Conservation (phyloP, 495 filamentous ascomycete genomes). For the Trichoderma parareesei region DNA sequence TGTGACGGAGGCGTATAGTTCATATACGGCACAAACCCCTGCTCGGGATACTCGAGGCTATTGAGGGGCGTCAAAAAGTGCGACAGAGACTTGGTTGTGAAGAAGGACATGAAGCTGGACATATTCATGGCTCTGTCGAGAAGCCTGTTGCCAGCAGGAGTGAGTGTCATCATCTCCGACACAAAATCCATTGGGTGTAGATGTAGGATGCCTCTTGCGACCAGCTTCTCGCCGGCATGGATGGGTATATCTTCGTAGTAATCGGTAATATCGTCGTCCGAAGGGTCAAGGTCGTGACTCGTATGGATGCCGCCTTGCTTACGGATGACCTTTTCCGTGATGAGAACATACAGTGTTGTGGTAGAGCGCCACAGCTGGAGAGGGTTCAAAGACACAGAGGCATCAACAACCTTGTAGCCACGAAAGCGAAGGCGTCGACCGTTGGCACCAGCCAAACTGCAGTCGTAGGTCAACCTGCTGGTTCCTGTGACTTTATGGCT, state of each 20-base stretch:
- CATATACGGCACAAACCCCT: constrained; percentile 33
- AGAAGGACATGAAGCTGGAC: constrained; percentile 47
- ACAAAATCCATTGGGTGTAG: constrained; percentile 49
- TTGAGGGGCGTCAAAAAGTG: constrained; percentile 50
- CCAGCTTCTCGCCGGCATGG: background rate
- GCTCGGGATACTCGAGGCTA: constrained; percentile 44
- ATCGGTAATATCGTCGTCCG: constrained; percentile 30
- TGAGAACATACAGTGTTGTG: constrained; percentile 52
- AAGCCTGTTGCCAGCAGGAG: constrained; percentile 38
- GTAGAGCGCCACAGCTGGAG: constrained; percentile 53
- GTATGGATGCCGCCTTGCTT: constrained; percentile 6
- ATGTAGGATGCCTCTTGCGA: constrained; percentile 53
- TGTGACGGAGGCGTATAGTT: constrained; percentile 36
- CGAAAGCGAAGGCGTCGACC: constrained; percentile 46
- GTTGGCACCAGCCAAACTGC: constrained; percentile 48
- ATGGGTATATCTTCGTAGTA: constrained; percentile 10
- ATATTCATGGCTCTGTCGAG: constrained; percentile 35
- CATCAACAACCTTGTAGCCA: constrained; percentile 56
- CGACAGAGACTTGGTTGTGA: constrained; percentile 44
- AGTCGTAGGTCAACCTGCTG: constrained; percentile 51
- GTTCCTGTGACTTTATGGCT: constrained; percentile 47
- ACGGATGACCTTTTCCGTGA: constrained; percentile 26
- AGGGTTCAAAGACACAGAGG: constrained; percentile 45
- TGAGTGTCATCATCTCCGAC: constrained; percentile 49
- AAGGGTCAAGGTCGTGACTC: constrained; percentile 21